These are phyloP conservation scores for Saitozyma podzolica DNA, from an alignment of 768 basidiomycete genomes.

Conservation along the genomic window DNA sequence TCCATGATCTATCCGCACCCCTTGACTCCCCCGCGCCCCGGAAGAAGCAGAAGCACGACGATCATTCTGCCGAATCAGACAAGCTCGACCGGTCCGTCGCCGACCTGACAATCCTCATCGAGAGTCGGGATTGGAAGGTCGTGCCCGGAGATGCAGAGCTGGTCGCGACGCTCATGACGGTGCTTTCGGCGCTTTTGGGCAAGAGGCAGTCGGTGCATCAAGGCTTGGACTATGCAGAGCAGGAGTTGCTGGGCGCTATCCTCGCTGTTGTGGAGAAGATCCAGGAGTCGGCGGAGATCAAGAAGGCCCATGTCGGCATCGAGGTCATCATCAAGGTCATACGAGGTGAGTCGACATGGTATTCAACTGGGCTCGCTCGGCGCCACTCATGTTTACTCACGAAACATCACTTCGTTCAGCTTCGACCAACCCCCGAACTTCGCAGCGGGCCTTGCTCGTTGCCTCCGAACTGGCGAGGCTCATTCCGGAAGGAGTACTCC, in stretches of 20 bases:
- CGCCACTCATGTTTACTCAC: background rate
- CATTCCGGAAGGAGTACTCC: conserved; percentile 84
- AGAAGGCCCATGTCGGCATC: conserved; percentile 60
- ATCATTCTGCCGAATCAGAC: conserved; percentile 16
- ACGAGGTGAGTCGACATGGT: conserved; percentile 59
- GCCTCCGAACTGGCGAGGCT: conserved; percentile 80
- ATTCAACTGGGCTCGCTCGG: background rate
- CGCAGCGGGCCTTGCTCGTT: conserved; percentile 85
- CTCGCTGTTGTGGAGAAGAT: conserved; percentile 42
- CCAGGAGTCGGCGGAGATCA: conserved; percentile 51
- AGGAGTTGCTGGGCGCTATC: conserved; percentile 78
- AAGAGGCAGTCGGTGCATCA: conserved; percentile 62
- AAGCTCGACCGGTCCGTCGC: conserved; percentile 19
- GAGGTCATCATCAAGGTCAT: conserved; percentile 87
- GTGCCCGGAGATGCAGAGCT: conserved; percentile 72
- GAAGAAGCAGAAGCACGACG: conserved; percentile 60
- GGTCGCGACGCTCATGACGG: conserved; percentile 69
- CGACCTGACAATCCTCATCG: conserved; percentile 55
- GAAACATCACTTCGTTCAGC: conserved; percentile 55
- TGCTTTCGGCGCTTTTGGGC: conserved; percentile 65
- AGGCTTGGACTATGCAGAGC: conserved; percentile 70
- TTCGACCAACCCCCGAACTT: conserved; percentile 88
- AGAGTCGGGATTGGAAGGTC: conserved; percentile 66
- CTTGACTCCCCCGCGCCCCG: conserved; percentile 25
- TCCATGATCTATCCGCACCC: conserved; percentile 21